phyloP scores from a whole-genome alignment of 179 eudicot species.

The Amaranthus tricolor region DNA sequence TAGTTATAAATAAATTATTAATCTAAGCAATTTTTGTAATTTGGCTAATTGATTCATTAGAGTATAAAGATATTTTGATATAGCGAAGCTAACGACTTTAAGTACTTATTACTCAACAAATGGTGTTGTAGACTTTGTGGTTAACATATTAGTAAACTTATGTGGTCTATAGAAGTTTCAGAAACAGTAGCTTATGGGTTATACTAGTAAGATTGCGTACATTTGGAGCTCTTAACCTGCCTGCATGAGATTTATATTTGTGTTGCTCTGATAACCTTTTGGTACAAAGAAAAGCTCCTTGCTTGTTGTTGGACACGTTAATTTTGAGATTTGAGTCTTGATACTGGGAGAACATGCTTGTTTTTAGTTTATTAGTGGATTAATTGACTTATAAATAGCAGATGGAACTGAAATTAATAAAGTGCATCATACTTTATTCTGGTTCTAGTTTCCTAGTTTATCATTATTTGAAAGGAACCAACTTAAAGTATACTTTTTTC shows the following conservation, averaged over 20 bases:
- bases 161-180: neutral
- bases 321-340: neutral
- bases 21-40: too few relatives aligned
- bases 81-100: neutral
- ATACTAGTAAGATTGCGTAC: neutral
- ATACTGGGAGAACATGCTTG: neutral
- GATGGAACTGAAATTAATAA: neutral
- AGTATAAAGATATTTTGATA: neutral
- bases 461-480: conserved; percentile 3
- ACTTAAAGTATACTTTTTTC: neutral
- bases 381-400: too few relatives aligned
- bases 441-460: neutral
- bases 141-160: neutral
- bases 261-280: neutral
- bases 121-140: neutral
- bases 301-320: neutral
- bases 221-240: neutral
- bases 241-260: neutral
- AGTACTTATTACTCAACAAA: neutral
- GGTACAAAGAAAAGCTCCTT: neutral
- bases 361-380: neutral
- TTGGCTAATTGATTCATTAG: too few relatives aligned
- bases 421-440: neutral
- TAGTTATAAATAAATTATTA: too few relatives aligned
- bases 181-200: too few relatives aligned